phyloP scores from a whole-genome alignment of 257 asterid species.

The Jasminum sambac region DNA sequence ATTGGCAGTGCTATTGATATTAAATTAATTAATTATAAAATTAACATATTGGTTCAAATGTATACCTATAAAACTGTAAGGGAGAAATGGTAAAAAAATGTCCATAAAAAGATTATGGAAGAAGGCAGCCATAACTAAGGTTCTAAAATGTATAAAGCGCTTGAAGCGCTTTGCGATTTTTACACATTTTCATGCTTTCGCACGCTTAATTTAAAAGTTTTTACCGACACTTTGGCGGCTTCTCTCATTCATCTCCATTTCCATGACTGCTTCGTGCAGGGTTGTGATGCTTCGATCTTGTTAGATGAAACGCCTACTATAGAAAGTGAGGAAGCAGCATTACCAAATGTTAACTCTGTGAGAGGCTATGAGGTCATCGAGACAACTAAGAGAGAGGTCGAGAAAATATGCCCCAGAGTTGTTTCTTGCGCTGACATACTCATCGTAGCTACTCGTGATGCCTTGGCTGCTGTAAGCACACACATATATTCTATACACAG shows the following conservation, averaged over 20 bases:
- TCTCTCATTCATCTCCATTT: constrained; percentile 21
- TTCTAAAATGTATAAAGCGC: too few relatives aligned
- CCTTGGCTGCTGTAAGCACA: constrained; percentile 21
- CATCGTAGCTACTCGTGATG: constrained; percentile 24
- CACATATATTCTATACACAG: background rate
- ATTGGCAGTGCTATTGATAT: too few relatives aligned
- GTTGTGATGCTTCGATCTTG: constrained; percentile 29
- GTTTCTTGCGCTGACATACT: constrained; percentile 31
- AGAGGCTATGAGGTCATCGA: constrained; percentile 29
- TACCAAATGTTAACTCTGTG: background rate
- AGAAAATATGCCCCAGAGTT: constrained; percentile 21
- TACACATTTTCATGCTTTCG: too few relatives aligned
- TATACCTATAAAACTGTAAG: too few relatives aligned
- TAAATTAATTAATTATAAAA: too few relatives aligned
- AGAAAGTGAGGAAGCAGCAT: constrained; percentile 21
- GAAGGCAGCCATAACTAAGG: too few relatives aligned
- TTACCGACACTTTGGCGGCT: too few relatives aligned
- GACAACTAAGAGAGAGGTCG: constrained; percentile 7
- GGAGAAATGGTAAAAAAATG: too few relatives aligned
- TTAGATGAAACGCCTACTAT: constrained; percentile 24
- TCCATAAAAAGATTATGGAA: too few relatives aligned
- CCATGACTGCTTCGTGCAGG: constrained; percentile 18
- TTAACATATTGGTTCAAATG: too few relatives aligned
- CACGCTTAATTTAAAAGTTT: too few relatives aligned
- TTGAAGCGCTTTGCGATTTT: too few relatives aligned